Evolutionary conservation across 768 basidiomycete species (phyloP), one percentile per base, ranked within the genome.

Genomic region (Hebeloma cylindrosporum): DNA sequence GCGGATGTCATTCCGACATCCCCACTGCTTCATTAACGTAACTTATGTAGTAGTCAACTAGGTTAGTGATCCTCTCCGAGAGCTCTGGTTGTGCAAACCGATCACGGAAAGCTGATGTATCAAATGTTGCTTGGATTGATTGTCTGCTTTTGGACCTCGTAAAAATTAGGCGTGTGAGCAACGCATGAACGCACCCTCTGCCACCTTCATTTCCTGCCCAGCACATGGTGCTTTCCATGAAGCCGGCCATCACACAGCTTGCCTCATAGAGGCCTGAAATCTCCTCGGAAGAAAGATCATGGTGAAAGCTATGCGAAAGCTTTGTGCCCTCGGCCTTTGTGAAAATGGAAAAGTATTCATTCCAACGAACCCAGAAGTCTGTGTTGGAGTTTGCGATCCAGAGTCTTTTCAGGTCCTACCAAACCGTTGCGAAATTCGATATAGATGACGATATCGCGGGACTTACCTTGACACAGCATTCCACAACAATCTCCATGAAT

Each of bases 271-370:
- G 50, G 20, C 40, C 25, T 2, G 44, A 22, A 7, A 54, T 45
- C 23, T 61, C 60, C 16, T 46, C 30, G 25, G 27, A 27, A 7
- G 49, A 53, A 36, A 61, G 48, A 28, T 35, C 51, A 36, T 54
- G 42, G 25, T 58, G 58, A 35, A 59, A 58, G 30, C 25, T 51
- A 38, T 49, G 54, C 13, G 29, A 29, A 30, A n/a, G 31, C 31
- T 32, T 35, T 23, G 26, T 21, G 14, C 18, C 39, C 30, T 34
- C 26, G 26, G 39, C 27, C 38, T 21, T 57, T 44, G 45, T 64
- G 54, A 67, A 50, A 33, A 60, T 56, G 7, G 65, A 68, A 41
- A 70, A 66, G 53, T 74, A 75, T 52, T 72, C 65, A 32, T 73
- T 65, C 50, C 71, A 70, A 5, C 65, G 65, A 28, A 67, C 45